These are phyloP conservation scores for Limnanthes douglasii DNA, from an alignment of 345 rosid species.

Conservation along the genomic window DNA sequence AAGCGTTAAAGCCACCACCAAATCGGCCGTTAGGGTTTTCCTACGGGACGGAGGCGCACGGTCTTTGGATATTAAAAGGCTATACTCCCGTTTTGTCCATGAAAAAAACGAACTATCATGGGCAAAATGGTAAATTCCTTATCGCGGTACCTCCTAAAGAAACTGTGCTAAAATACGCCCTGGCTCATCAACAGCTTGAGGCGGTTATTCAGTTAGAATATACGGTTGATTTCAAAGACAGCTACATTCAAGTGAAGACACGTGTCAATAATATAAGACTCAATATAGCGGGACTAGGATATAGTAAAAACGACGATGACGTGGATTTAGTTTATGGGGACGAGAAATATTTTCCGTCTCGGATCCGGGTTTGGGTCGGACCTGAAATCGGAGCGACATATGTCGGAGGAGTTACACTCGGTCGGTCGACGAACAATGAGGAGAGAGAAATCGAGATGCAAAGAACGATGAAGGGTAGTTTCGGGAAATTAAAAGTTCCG, in stretches of 20 bases:
- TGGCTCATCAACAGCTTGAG: slow-evolving; percentile 81
- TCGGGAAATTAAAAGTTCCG: slow-evolving; percentile 22
- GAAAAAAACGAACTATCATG: slow-evolving; percentile 23
- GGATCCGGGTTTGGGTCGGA: slow-evolving; percentile 64
- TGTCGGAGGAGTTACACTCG: slow-evolving; percentile 54
- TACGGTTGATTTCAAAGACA: slow-evolving; percentile 34
- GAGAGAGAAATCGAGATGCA: slow-evolving; percentile 26
- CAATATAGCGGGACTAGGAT: slow-evolving; percentile 51
- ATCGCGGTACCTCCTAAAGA: slow-evolving; percentile 37
- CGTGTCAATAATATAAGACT: slow-evolving; percentile 70
- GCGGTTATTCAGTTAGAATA: slow-evolving; percentile 57
- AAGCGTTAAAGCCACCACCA: slow-evolving; percentile 15
- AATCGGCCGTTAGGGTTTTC: slow-evolving; percentile 29
- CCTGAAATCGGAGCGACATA: slow-evolving; percentile 72
- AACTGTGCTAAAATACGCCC: slow-evolving; percentile 51
- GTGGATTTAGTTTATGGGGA: slow-evolving; percentile 19
- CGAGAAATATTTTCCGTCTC: slow-evolving; percentile 49
- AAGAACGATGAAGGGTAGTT: slow-evolving; percentile 23
- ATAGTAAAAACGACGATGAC: slow-evolving; percentile 14
- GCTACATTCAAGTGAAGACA: slow-evolving; percentile 44
- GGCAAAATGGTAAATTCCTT: slow-evolving; percentile 17
- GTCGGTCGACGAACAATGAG: slow-evolving; percentile 52
- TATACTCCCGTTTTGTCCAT: slow-evolving; percentile 46
- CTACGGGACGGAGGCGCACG: slow-evolving; percentile 65
- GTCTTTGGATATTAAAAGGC: slow-evolving; percentile 67